Base-by-base conservation (phyloP, 768 basidiomycete genomes). In the Pleurotus sapidus region DNA sequence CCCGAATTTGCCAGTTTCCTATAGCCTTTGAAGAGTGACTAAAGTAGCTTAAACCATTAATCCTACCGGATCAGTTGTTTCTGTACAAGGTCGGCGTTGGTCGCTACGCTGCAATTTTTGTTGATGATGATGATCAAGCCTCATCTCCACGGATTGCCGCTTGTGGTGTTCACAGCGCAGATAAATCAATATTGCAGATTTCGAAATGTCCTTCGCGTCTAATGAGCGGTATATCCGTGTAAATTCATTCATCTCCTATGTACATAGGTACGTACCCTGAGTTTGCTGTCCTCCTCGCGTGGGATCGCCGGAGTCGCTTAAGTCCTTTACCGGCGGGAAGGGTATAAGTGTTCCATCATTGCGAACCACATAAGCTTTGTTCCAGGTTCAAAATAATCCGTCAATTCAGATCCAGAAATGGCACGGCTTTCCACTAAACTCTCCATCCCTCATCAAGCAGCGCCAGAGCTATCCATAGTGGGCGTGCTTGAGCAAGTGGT, bases 401-500 rank as follows among this genome's bases (percentile, higher is more conserved):
- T 25, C 24, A 5, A 3, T 48, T 48, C 27, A 34, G n/a, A 3
- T 48, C 24, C 27, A 34, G n/a, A 3, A 15, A 54, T 54, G 51
- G 7, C 51, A 20, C 70, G 69, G 57, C 49, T 61, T 30, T 79
- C 83, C 17, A 83, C 77, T 15, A 86, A 81, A 65, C 61, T 85
- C 40, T 68, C 63, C 43, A 82, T 87, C 58, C 80, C 82, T 42
- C 84, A 86, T 60, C 69, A 74, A 12, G 63, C 63, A 11, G 77
- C 78, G n/a, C 67, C 72, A 23, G 59, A 68, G 42, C 74, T 77
- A 60, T 68, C 71, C 34, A 74, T 88, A 17, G 79, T 78, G 39
- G 89, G 89, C 9, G 68, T 84, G 15, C 67, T 91, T 46, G 86
- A 89, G 68, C 88, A 87, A 63, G 63, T 84, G 17, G 74, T 73